Evolutionary conservation across 257 asterid genomes (phyloP), one percentile per base, ranked within the genome.

Genomic region (Fraxinus anomala): DNA sequence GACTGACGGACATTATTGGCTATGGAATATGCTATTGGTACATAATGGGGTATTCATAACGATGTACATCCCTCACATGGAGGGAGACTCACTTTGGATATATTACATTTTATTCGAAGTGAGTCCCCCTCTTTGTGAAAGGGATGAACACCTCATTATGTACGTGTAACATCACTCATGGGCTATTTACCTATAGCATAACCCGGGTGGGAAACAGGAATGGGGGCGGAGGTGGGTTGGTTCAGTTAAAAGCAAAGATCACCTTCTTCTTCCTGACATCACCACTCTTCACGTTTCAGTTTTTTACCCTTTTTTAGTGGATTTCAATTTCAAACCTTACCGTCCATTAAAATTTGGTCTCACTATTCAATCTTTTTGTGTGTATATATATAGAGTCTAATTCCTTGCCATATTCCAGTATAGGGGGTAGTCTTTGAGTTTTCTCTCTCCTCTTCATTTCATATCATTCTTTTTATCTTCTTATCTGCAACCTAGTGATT

Each of bases 211-310:
- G 44, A 8, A 39, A 39, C 11, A 68, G 68, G 75, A 68, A 39
- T 9, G 44, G 44, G 83, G 56, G 78, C 44, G 65, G 89, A 80
- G 87, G 89, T 39, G 44, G 13, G 44, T 40, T 68, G 79, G 77
- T 85, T 86, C 89, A 82, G 89, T 89, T 88, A 70, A 80, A 87
- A 84, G 86, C 87, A 81, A 88, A 67, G 67, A 81, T 87, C 86
- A 77, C 81, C 83, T 87, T 74, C 16, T 40, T 10, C 81, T 71
- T 36, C 42, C 36, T 23, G 23, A 51, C 16, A 33, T 33, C 56
- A 31, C 47, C 82, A 72, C 81, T 73, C 78, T 72, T 82, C 85
- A 81, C 83, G 86, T 81, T 84, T 82, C 85, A 76, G 56, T 75
- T 69, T 11, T 59, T 83, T 74, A 81, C 86, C 76, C 81, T 80